Base-by-base conservation (phyloP, 495 filamentous ascomycete genomes). In the Aspergillus funiculosus region DNA sequence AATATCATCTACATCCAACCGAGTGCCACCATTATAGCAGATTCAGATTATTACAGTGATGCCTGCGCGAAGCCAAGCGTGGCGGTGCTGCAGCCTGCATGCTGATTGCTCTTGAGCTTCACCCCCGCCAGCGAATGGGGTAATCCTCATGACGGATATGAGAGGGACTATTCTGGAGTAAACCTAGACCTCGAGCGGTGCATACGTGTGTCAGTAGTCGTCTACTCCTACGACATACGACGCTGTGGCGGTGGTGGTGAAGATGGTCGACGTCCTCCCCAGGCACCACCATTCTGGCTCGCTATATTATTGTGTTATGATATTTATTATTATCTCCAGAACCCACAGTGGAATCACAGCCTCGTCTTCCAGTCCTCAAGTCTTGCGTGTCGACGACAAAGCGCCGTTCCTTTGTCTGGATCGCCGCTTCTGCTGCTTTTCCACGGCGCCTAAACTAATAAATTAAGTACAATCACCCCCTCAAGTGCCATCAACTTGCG, bases 361-460 rank as follows among this genome's bases (percentile, higher is more conserved):
- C n/a, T n/a, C n/a, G n/a, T n/a, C n/a, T n/a, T n/a, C n/a, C n/a
- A n/a, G n/a, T n/a, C n/a, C n/a, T n/a, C n/a, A n/a, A n/a, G n/a
- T n/a, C 43, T 48, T 52, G 50, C 50, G 50, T 43, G 44, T 48
- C 27, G 37, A 24, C 18, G 34, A 46, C 24, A 31, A 37, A 43
- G 39, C 47, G 37, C 36, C 13, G 20, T 35, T 37, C 46, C 28
- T 37, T 48, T 11, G 45, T n/a, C 21, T 40, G 28, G 26, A 29
- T 39, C 39, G 34, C 21, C 39, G 18, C 25, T 34, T 27, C 22
- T 45, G 50, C 48, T 44, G 30, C 47, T 14, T 34, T 34, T 15
- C n/a, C 20, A 19, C 26, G 25, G 28, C 28, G 29, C 28, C n/a
- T 43, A 22, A 34, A 29, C 21, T 15, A 10, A 29, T 14, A 39